Evolutionary conservation across 352 stramenopile genomes (phyloP).

Genomic region (Phytophthora citrophthora): DNA sequence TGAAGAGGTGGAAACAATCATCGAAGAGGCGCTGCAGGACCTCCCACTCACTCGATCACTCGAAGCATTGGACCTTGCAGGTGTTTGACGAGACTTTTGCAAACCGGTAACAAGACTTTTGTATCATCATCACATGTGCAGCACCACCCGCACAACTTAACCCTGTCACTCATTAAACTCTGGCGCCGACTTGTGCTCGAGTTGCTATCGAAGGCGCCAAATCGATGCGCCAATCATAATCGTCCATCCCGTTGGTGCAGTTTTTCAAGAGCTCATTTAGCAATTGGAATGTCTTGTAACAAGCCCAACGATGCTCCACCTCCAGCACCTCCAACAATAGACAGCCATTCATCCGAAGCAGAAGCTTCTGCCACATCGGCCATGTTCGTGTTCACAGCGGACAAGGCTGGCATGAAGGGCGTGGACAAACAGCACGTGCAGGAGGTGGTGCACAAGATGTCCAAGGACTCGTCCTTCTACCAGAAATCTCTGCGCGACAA

Average conservation of each 20-base stretch:
- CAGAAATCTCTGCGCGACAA: conserved; percentile 92
- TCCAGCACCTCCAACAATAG: not conserved
- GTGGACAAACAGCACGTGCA: conserved; percentile 92
- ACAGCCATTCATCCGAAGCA: not conserved
- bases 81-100: conserved; percentile 40
- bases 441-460: conserved; percentile 94
- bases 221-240: conserved; percentile 13
- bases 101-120: conserved; percentile 9
- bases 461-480: conserved; percentile 94
- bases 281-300: conserved; percentile 27
- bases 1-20: conserved; percentile 65
- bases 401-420: conserved; percentile 89
- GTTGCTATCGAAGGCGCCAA: conserved; percentile 15
- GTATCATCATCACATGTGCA: conserved; percentile 3
- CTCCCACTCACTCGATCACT: conserved; percentile 75
- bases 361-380: conserved; percentile 26
- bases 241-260: conserved; percentile 14
- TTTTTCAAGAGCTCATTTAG: conserved; percentile 28
- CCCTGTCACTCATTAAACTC: conserved; percentile 1
- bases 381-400: conserved; percentile 86
- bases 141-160: conserved; percentile 1
- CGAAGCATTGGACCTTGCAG: conserved; percentile 80
- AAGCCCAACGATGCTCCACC: conserved; percentile 5
- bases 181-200: conserved; percentile 28
- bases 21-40: conserved; percentile 73